Base-by-base conservation (phyloP, 2,329 filamentous ascomycete genomes). In the Fusarium camptoceras region DNA sequence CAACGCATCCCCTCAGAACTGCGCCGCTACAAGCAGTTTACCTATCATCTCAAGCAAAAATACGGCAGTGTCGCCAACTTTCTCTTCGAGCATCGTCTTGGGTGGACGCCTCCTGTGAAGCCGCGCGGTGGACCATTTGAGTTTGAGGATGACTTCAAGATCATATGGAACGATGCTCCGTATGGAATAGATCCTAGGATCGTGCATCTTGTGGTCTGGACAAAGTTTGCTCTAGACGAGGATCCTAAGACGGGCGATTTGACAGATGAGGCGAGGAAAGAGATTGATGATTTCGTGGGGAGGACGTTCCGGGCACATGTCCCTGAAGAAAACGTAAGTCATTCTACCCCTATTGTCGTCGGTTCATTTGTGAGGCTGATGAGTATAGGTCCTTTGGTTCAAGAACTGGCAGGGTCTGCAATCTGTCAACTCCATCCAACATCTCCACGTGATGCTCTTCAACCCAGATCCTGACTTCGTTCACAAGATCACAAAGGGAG, bases 371-470 rank as follows among this genome's bases (percentile, higher is more conserved):
- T 56, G 44, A 47, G 22, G 49, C 66, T 66, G 28, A 72, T 39
- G 16, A 22, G 24, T 24, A n/a, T 41, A 82, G 78, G 76, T 83
- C 24, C 69, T 79, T 56, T 79, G 77, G 78, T 88, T 92, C 57
- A 82, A 92, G 83, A 98, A 98, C 76, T 97, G 94, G 94, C 87
- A 85, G 56, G 88, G 87, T 18, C 82, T 98, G 71, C 97, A 97
- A 83, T 96, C 92, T 25, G 88, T 98, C 28, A 89, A 94, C 73
- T 89, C 92, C 1, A 88, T 98, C 14, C 94, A 98, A 83, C 95
- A 98, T 78, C 96, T 98, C 76, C 95, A 98, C 79, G 91, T 98
- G 76, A 94, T 98, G 94, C 83, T 98, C 56, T 92, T 91, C 78
- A 85, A 93, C 72, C 91, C 94, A 2, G 90, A 95, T 73, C 83